Conservation (phyloP, 2,329 filamentous ascomycete species). For the Aspergillus eucalypticola region DNA sequence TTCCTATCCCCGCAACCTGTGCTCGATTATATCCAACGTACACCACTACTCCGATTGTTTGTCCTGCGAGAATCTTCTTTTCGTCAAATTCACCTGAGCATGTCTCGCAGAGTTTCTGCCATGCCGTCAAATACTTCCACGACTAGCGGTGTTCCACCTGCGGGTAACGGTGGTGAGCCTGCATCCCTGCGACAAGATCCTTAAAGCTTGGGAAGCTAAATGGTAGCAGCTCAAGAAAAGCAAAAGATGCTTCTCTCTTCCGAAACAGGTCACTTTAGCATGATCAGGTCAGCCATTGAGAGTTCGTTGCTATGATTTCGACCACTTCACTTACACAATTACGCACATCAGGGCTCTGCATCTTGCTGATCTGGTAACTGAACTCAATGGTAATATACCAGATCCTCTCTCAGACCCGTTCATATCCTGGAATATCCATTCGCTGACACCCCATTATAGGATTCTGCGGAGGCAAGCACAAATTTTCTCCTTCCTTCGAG, state of each 20-base stretch:
- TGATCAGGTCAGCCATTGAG: constrained; percentile 46
- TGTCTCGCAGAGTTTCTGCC: constrained; percentile 43
- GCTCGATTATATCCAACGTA: constrained; percentile 1
- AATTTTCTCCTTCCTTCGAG: neutral
- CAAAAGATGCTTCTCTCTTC: constrained; percentile 51
- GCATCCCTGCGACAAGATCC: constrained; percentile 6
- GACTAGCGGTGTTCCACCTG: constrained; percentile 30
- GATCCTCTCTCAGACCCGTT: constrained; percentile 8
- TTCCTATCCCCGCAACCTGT: constrained; percentile 9
- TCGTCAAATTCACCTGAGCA: constrained; percentile 25
- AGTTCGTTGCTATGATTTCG: constrained; percentile 2
- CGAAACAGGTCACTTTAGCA: constrained; percentile 53
- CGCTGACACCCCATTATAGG: constrained; percentile 33
- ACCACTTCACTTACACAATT: constrained; percentile 16
- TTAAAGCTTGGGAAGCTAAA: constrained; percentile 15
- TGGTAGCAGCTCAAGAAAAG: constrained; percentile 47
- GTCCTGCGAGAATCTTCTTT: neutral
- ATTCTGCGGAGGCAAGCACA: constrained; percentile 50
- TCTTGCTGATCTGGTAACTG: constrained; percentile 53
- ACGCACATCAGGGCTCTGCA: constrained; percentile 45
- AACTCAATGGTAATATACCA: constrained; percentile 46
- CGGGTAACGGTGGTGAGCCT: constrained; percentile 37
- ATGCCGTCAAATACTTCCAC: constrained; percentile 35
- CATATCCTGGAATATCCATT: neutral
- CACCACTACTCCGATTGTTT: neutral